A percentile compares a stretch with the other conserved stretches of the same genome.
These are phyloP conservation scores for Euptelea pleiosperma DNA, from an alignment of 164 flowering plant genomes.

Conservation along the genomic window DNA sequence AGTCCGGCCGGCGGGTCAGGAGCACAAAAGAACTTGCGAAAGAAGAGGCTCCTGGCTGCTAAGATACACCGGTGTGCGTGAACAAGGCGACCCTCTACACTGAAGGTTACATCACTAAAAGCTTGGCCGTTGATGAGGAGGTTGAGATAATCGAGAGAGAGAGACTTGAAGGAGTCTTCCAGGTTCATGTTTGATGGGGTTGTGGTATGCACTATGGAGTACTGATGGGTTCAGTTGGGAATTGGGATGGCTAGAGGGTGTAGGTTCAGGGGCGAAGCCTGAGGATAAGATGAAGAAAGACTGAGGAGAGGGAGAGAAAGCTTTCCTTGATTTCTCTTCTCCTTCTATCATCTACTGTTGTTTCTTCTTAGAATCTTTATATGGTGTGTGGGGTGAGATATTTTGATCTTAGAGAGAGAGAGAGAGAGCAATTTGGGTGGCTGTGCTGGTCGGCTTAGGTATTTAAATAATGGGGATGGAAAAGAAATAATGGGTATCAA, in stretches of 20 bases:
- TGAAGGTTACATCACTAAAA: slow-evolving; percentile 96
- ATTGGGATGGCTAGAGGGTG: too few relatives aligned
- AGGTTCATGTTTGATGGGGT: slow-evolving; percentile 38
- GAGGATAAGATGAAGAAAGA: not conserved
- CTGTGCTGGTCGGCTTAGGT: slow-evolving; percentile 68
- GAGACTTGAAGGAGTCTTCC: slow-evolving; percentile 80
- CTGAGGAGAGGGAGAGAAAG: slow-evolving; percentile 10
- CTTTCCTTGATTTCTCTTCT: slow-evolving; percentile 13
- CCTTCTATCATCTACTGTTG: slow-evolving; percentile 11
- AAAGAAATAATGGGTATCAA: too few relatives aligned
- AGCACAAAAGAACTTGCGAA: slow-evolving; percentile 89
- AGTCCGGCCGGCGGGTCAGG: slow-evolving; percentile 49
- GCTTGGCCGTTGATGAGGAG: slow-evolving; percentile 97
- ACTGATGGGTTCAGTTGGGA: too few relatives aligned
- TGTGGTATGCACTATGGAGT: too few relatives aligned
- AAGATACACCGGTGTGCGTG: slow-evolving; percentile 96
- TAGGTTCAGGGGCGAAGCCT: slow-evolving; percentile 4
- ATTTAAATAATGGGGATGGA: slow-evolving; percentile 36
- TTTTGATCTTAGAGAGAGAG: slow-evolving; percentile 29
- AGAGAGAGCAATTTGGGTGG: slow-evolving; percentile 65
- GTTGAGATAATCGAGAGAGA: slow-evolving; percentile 89
- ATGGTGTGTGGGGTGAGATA: slow-evolving; percentile 17
- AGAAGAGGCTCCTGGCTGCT: slow-evolving; percentile 86
- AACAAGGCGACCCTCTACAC: slow-evolving; percentile 87
- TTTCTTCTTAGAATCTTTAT: slow-evolving; percentile 17